Conservation (phyloP, 2,329 filamentous ascomycete species). For the Talaromyces sp. region DNA sequence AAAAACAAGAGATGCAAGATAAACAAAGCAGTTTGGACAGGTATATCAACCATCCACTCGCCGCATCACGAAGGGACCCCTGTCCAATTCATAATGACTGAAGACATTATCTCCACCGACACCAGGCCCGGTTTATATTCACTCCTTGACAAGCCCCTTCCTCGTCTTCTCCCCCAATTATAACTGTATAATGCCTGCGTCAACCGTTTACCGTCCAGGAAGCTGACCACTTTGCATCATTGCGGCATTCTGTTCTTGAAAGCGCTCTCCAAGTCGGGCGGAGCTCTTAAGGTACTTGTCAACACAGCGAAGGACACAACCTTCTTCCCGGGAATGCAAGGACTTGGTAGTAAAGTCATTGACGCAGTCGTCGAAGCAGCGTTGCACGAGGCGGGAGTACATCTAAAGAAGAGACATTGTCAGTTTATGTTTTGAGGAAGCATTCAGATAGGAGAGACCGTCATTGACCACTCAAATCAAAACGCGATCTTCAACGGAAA, state of each 20-base stretch:
- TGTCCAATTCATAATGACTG: not conserved
- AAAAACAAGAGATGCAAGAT: not conserved
- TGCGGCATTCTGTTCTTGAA: slow-evolving; percentile 67
- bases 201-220: slow-evolving; percentile 35
- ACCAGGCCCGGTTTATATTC: not conserved
- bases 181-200: not conserved
- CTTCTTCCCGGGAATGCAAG: slow-evolving; percentile 77
- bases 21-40: not conserved
- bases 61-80: not conserved
- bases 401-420: slow-evolving; percentile 44
- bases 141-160: not conserved
- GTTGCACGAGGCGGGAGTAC: slow-evolving; percentile 56
- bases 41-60: not conserved
- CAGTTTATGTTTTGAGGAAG: not conserved
- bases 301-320: slow-evolving; percentile 90
- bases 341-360: slow-evolving; percentile 98
- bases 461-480: too few relatives aligned
- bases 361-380: slow-evolving; percentile 93
- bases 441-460: too few relatives aligned
- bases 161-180: not conserved
- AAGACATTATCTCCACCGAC: not conserved
- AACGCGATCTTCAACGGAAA: not conserved
- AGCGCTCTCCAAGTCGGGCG: slow-evolving; percentile 84
- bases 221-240: slow-evolving; percentile 59
- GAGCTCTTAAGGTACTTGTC: slow-evolving; percentile 93